Conservation (phyloP, 129 eudicot species). For the Artemisia tridentata region DNA sequence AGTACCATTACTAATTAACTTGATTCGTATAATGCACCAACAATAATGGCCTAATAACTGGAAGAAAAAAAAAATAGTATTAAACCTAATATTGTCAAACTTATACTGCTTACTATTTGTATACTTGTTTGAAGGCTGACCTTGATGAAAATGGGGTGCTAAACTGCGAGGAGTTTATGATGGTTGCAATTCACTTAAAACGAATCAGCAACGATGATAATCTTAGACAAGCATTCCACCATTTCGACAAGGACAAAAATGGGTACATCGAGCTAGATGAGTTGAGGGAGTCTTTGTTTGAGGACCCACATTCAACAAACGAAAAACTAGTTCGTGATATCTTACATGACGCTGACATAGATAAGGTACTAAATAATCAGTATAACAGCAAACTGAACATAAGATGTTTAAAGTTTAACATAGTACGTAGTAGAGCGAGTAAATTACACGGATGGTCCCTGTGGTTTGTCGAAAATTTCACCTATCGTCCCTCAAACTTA, state of each 20-base stretch:
- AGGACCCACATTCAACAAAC: constrained; percentile 47
- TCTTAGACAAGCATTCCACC: constrained; percentile 59
- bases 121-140: constrained; percentile 60
- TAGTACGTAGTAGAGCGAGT: too few relatives aligned
- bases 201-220: constrained; percentile 68
- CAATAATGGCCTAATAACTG: background rate
- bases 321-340: constrained; percentile 75
- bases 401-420: background rate
- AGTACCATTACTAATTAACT: constrained; percentile 23
- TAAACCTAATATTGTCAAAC: background rate
- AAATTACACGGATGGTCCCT: too few relatives aligned
- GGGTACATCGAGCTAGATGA: constrained; percentile 91
- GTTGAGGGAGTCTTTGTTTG: constrained; percentile 58
- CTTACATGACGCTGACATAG: constrained; percentile 76
- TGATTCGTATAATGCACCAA: background rate
- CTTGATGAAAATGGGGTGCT: constrained; percentile 74
- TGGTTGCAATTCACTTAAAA: constrained; percentile 73
- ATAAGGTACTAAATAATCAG: constrained; percentile 50
- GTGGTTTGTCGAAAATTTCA: too few relatives aligned
- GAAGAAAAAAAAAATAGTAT: background rate
- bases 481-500: too few relatives aligned
- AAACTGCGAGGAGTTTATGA: constrained; percentile 73
- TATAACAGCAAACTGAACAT: background rate
- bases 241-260: constrained; percentile 69
- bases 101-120: background rate